These are phyloP conservation scores for Pseudocercospora cruenta DNA, from an alignment of 2,329 filamentous ascomycete species.

Conservation along the genomic window DNA sequence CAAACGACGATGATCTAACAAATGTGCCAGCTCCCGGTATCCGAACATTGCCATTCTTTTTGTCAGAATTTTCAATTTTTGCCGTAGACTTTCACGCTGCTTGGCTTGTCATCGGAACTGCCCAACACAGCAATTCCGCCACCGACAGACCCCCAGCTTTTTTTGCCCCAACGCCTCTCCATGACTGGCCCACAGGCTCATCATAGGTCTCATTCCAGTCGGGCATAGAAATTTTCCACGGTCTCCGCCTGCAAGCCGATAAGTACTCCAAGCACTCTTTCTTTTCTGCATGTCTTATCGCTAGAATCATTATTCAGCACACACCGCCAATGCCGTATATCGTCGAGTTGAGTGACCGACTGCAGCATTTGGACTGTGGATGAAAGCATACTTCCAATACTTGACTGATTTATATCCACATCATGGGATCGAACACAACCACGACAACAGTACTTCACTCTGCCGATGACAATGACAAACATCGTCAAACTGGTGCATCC, in stretches of 20 bases:
- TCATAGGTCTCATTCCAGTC: conserved; percentile 1
- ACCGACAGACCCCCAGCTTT: neutral
- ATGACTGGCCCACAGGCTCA: conserved; percentile 9
- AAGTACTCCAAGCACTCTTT: neutral
- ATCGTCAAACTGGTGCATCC: conserved; percentile 5
- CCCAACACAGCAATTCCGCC: neutral
- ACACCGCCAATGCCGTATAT: conserved; percentile 13
- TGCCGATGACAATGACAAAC: neutral
- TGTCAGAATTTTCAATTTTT: neutral
- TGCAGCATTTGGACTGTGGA: conserved; percentile 26
- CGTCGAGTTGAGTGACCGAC: conserved; percentile 15
- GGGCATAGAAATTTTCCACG: neutral
- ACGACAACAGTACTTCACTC: neutral
- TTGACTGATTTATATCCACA: neutral
- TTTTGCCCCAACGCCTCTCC: neutral
- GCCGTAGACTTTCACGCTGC: neutral
- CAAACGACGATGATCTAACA: no score
- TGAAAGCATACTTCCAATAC: neutral
- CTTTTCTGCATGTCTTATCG: conserved; percentile 1
- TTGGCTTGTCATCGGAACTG: neutral
- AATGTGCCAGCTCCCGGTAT: neutral
- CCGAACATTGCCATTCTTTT: neutral
- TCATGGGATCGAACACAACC: conserved; percentile 8
- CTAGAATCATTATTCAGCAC: neutral
- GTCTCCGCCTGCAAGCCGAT: neutral